Evolutionary conservation across 352 stramenopile genomes (phyloP).

Genomic region (Phytophthora constricta): DNA sequence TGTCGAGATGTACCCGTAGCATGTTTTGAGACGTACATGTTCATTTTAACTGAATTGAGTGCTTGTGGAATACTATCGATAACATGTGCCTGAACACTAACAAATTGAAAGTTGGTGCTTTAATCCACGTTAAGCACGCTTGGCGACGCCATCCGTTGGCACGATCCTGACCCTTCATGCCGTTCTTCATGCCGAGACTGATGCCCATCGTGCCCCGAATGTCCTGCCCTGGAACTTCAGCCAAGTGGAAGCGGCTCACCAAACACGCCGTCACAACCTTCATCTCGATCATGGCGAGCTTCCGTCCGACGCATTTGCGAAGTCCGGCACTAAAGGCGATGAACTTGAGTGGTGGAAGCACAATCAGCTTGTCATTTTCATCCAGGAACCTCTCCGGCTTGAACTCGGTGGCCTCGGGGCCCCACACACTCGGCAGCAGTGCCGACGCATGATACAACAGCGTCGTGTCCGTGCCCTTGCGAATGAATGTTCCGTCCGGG

Average conservation of each 20-base stretch:
- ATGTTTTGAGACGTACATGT: no score
- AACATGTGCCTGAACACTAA: neutral
- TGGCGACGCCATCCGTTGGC: neutral
- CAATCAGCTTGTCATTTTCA: conserved; percentile 36
- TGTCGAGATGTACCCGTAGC: no score
- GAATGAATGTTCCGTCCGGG: conserved; percentile 73
- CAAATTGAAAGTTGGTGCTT: neutral
- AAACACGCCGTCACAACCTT: conserved; percentile 62
- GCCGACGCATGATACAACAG: conserved; percentile 64
- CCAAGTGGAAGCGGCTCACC: conserved; percentile 56
- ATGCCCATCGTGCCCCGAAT: conserved; percentile 44
- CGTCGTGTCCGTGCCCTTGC: conserved; percentile 49
- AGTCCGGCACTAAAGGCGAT: conserved; percentile 71
- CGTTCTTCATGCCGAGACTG: conserved; percentile 49
- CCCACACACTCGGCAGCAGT: conserved; percentile 62
- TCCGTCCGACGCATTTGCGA: conserved; percentile 70
- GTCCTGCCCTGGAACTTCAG: conserved; percentile 32
- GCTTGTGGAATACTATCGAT: neutral
- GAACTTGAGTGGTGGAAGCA: conserved; percentile 64
- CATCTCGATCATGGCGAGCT: conserved; percentile 77
- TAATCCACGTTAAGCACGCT: neutral
- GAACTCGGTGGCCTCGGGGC: conserved; percentile 50
- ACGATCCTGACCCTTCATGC: neutral
- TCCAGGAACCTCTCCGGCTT: conserved; percentile 60
- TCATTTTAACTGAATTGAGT: no score